Conservation (phyloP, 768 basidiomycete genomes). For the Kondoa subrosea region DNA sequence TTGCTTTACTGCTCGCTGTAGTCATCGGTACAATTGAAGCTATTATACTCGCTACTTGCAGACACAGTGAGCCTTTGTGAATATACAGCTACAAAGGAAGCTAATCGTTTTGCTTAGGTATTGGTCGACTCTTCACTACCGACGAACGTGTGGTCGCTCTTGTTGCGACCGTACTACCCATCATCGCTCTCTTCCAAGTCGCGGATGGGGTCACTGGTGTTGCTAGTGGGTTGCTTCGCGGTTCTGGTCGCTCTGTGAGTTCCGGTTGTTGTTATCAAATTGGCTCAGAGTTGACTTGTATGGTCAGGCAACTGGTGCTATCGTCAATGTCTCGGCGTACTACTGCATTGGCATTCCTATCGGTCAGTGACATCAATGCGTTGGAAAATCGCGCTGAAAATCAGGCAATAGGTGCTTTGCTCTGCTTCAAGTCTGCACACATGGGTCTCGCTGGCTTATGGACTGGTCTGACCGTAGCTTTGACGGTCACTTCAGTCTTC, state of each 20-base stretch:
- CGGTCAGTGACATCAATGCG: background rate
- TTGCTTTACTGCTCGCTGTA: background rate
- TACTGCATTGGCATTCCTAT: background rate
- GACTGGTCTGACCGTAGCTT: constrained; percentile 24
- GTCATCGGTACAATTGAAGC: constrained; percentile 8
- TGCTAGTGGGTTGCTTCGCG: constrained; percentile 60
- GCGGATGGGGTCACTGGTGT: constrained; percentile 61
- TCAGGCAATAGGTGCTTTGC: constrained; percentile 20
- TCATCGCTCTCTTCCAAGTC: constrained; percentile 42
- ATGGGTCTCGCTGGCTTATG: constrained; percentile 25
- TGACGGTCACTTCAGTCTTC: constrained; percentile 19
- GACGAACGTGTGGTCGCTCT: constrained; percentile 44
- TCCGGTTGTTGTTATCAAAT: constrained; percentile 15
- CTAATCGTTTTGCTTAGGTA: constrained; percentile 31
- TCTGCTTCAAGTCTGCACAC: constrained; percentile 15
- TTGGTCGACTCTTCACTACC: constrained; percentile 59
- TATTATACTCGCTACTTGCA: constrained; percentile 18
- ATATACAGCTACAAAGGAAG: constrained; percentile 31
- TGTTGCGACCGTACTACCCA: constrained; percentile 54
- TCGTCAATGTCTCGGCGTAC: constrained; percentile 22
- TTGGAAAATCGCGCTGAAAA: constrained; percentile 18
- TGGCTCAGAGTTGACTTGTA: background rate
- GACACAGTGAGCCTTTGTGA: background rate
- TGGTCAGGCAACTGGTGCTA: constrained; percentile 18
- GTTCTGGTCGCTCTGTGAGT: constrained; percentile 55